Evolutionary conservation across 306 rosid genomes (phyloP).

Genomic region (Hippophae rhamnoides): DNA sequence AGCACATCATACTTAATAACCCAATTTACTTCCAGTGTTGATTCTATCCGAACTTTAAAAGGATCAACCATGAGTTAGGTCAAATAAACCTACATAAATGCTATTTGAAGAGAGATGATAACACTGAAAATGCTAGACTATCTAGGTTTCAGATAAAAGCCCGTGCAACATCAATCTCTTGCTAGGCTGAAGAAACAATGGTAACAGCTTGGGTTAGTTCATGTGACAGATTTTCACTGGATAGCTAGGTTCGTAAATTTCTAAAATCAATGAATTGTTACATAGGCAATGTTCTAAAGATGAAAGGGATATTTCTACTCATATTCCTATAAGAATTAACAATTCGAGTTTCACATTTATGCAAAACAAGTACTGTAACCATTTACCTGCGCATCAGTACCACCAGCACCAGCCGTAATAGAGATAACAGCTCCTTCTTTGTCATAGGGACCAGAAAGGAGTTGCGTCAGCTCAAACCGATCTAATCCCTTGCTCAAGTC

Average conservation of each 20-base stretch:
- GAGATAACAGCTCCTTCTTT: conserved; percentile 83
- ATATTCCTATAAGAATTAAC: conserved; percentile 2
- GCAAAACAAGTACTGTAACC: conserved; percentile 10
- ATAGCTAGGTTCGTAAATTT: background rate
- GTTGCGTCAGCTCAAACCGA: conserved; percentile 80
- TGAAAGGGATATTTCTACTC: background rate
- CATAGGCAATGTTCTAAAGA: background rate
- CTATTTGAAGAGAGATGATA: no score
- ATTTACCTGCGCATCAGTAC: conserved; percentile 98
- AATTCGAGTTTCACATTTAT: conserved; percentile 1
- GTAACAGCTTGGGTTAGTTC: background rate
- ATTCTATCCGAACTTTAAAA: no score
- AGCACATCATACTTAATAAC: background rate
- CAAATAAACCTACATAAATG: no score
- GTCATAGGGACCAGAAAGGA: conserved; percentile 92
- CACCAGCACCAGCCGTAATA: conserved; percentile 95
- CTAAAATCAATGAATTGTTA: background rate
- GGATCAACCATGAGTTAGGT: no score
- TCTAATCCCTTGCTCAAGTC: conserved; percentile 74
- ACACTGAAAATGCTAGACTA: no score
- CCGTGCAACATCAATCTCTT: background rate
- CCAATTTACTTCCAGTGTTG: no score
- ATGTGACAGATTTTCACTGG: background rate
- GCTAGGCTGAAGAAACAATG: background rate
- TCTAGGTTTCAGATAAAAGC: no score